phyloP scores from a whole-genome alignment of 1,284 basidiomycete genomes.

The Cutaneotrichosporon curvatum region DNA sequence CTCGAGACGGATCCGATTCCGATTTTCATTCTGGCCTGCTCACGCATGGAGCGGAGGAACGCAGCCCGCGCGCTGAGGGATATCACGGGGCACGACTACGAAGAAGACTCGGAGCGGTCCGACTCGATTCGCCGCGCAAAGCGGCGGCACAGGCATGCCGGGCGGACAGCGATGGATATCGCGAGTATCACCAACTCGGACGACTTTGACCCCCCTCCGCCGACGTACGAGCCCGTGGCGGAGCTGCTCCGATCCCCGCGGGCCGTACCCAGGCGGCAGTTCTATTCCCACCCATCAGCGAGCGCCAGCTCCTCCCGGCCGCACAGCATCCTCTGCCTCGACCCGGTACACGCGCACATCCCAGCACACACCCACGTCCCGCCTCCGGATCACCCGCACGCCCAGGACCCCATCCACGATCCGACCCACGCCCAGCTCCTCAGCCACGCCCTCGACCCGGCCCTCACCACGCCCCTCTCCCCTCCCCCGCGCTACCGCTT shows the following conservation, averaged over 20 bases:
- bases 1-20: neutral
- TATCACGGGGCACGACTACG: neutral
- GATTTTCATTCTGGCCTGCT: conserved; percentile 1
- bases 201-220: too few relatives aligned
- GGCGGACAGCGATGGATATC: too few relatives aligned
- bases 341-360: too few relatives aligned
- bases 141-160: neutral
- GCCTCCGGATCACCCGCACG: too few relatives aligned
- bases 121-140: neutral
- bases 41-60: neutral
- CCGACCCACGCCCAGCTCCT: neutral
- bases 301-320: neutral
- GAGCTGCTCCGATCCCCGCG: too few relatives aligned
- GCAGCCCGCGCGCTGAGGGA: neutral
- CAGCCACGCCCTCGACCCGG: conserved; percentile 1
- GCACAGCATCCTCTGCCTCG: conserved; percentile 6
- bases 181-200: too few relatives aligned
- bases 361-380: too few relatives aligned
- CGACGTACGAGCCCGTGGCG: too few relatives aligned
- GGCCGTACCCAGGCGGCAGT: neutral
- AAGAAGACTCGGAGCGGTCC: too few relatives aligned
- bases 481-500: conserved; percentile 1
- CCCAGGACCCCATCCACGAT: too few relatives aligned
- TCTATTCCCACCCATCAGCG: neutral
- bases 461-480: too few relatives aligned